Conservation (phyloP, 768 basidiomycete genomes). For the Scleroderma bovista region DNA sequence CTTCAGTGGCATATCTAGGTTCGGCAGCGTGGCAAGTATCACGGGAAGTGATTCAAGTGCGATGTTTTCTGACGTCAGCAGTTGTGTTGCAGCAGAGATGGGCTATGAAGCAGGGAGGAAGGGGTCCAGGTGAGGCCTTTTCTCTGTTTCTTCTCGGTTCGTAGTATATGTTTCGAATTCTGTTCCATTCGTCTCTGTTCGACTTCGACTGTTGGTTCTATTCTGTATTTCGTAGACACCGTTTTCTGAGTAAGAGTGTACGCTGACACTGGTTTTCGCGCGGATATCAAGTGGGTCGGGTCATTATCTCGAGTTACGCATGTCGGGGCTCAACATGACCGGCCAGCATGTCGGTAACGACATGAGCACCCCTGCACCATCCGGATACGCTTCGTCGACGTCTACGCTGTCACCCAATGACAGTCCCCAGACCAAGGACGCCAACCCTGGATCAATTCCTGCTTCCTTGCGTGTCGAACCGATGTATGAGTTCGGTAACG, state of each 20-base stretch:
- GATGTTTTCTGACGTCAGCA: constrained; percentile 42
- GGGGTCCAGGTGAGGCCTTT: constrained; percentile 22
- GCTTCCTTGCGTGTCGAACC: constrained; percentile 19
- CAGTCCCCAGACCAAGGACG: constrained; percentile 25
- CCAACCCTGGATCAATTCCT: constrained; percentile 10
- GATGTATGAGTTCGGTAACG: constrained; percentile 23
- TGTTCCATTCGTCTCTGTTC: constrained; percentile 6
- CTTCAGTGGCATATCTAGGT: constrained; percentile 45
- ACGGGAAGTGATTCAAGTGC: constrained; percentile 56
- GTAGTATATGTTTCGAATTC: background rate
- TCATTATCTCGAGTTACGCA: constrained; percentile 21
- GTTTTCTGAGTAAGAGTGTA: background rate
- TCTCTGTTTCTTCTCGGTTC: background rate
- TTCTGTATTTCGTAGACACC: constrained; percentile 12
- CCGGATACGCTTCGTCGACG: constrained; percentile 38
- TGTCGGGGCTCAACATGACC: constrained; percentile 28
- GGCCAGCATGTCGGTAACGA: constrained; percentile 26
- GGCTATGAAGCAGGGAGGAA: constrained; percentile 31
- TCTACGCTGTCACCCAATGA: constrained; percentile 40
- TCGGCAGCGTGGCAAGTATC: constrained; percentile 56
- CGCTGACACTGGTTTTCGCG: constrained; percentile 17
- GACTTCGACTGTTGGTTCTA: background rate
- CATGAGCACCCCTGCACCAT: constrained; percentile 17
- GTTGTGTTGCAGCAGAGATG: constrained; percentile 26
- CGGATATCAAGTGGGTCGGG: constrained; percentile 22